Evolutionary conservation across 257 asterid species (phyloP), one percentile per base, ranked within the genome.

Genomic region (Ligustrum vulgare): DNA sequence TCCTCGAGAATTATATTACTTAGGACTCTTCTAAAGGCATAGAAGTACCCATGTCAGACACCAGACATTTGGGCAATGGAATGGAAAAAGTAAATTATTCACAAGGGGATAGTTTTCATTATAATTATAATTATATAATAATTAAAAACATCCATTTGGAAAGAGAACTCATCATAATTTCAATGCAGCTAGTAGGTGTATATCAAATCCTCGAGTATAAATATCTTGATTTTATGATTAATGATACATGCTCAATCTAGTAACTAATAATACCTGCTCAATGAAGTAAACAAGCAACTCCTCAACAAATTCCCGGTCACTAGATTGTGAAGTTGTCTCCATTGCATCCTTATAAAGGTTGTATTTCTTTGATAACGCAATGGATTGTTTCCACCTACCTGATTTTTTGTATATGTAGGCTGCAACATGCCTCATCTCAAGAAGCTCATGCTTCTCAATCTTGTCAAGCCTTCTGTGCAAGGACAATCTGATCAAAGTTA

Each of bases 391-490:
- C 99, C 99, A 95, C 82, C 99, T 88, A 60, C 99, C 98, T 28
- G 98, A 98, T 87, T 91, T 95, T 89, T 95, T 95, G 88, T 95
- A 95, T 69, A 95, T 95, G 80, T 91, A 95, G 56, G 99, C 97
- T 72, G 99, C 96, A 80, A 93, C 99, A 78, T 98, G 98, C 81
- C 99, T 90, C 99, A 95, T 95, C 88, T 95, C 99, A 75, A 95
- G 97, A 70, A 95, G 97, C 87, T 95, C 99, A 37, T 95, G 99
- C 77, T 95, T 95, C 96, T 95, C 99, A 60, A 91, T 91, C 99
- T 95, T n/a, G n/a, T n/a, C n/a, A n/a, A n/a, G n/a, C 99, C 98
- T 93, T 95, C 77, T 95, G 99, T 70, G 98, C 99, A 69, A 95
- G 96, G 75, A 97, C 99, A 79, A 95, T 93, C 82, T 93, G 99